Base-by-base conservation (phyloP, 1,284 basidiomycete genomes). In the Cutaneotrichosporon sp. region DNA sequence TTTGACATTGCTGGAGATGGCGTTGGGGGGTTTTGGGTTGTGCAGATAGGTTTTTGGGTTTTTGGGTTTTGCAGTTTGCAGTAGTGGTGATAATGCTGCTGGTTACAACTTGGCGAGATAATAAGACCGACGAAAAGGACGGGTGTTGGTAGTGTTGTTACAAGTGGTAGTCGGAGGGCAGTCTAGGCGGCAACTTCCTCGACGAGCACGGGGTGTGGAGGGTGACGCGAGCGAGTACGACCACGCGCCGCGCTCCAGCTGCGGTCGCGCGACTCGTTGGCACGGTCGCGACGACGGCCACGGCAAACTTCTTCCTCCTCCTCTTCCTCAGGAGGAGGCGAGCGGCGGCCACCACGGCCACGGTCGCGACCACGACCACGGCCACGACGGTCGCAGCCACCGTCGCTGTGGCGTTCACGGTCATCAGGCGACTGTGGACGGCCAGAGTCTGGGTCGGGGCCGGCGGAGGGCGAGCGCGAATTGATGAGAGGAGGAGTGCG, bases 351-450 rank as follows among this genome's bases (percentile, higher is more conserved):
- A 4, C 20, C 21, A 15, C 52, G 52, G 15, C 41, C 33, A 18
- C 54, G 49, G 18, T 30, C 36, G 37, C 55, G 51, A 15, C 45
- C 49, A 36, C 55, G 50, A 10, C 46, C 48, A 20, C 48, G 46
- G 13, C 46, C 26, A 21, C 52, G 47, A 13, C 39, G 26, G 13
- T 45, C 49, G 4, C 51, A 51, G 10, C 17, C 47, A 7, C 30
- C 23, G 33, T 47, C 43, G 10, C 14, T 34, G 26, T 17, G 26
- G 17, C 17, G 23, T 10, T 53, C 64, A 46, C 61, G 60, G 38
- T 64, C 64, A 17, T 63, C 62, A 8, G 57, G 59, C 18, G 52
- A 22, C 46, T 50, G 52, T 15, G 46, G 51, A 9, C 39, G 33
- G 34, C 38, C 44, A 0, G 34, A 34, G 15, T 14, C 42, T 5